phyloP scores from a whole-genome alignment of 768 basidiomycete genomes.

The Tylopilus felleus region DNA sequence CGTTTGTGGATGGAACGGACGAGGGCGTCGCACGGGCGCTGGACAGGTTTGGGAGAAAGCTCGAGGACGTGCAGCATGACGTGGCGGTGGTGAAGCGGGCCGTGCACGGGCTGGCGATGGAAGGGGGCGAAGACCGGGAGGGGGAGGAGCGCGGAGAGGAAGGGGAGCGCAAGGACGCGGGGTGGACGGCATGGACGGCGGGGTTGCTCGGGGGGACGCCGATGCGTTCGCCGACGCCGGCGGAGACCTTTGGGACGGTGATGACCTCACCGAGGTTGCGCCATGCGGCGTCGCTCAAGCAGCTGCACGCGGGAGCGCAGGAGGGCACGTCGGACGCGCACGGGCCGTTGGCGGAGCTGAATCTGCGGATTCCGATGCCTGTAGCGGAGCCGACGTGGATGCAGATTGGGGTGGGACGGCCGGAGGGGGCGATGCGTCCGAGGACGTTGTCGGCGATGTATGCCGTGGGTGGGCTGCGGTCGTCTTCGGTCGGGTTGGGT shows the following conservation, averaged over 20 bases:
- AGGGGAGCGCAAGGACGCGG: background rate
- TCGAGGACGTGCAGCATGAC: slow-evolving; percentile 75
- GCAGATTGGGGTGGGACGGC: slow-evolving; percentile 18
- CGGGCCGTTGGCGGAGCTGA: slow-evolving; percentile 42
- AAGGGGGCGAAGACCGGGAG: background rate
- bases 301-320: slow-evolving; percentile 13
- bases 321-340: background rate
- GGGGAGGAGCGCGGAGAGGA: background rate
- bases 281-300: slow-evolving; percentile 43
- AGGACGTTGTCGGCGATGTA: slow-evolving; percentile 63
- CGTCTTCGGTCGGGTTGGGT: slow-evolving; percentile 30
- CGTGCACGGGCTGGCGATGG: slow-evolving; percentile 41
- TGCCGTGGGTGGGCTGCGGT: slow-evolving; percentile 54
- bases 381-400: slow-evolving; percentile 8
- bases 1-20: slow-evolving; percentile 31
- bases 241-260: slow-evolving; percentile 67
- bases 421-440: slow-evolving; percentile 28
- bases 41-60: slow-evolving; percentile 51
- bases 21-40: slow-evolving; percentile 35
- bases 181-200: slow-evolving; percentile 53
- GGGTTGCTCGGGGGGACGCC: slow-evolving; percentile 43
- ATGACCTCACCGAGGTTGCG: slow-evolving; percentile 63
- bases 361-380: slow-evolving; percentile 61
- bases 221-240: slow-evolving; percentile 38
- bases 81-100: slow-evolving; percentile 64